Conservation (phyloP, 208 protist species). For the Wallacemonas sp. region DNA sequence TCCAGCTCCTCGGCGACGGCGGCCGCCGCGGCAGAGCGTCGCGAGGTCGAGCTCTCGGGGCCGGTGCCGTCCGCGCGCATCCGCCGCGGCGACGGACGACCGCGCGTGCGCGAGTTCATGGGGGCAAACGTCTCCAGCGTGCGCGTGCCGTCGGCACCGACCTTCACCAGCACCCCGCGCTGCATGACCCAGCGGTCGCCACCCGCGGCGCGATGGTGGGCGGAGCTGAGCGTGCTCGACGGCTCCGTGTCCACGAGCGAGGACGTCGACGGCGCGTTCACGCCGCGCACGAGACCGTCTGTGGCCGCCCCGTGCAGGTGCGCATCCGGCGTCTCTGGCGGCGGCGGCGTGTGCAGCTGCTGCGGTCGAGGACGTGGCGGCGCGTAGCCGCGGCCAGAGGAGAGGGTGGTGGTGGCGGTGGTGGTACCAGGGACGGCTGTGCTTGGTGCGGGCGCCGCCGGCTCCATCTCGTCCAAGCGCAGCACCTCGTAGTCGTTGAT, state of each 20-base stretch:
- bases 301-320: too few relatives aligned
- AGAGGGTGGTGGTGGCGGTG: not conserved
- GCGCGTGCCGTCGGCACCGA: slow-evolving; percentile 28
- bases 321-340: too few relatives aligned
- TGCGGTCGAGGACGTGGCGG: not conserved
- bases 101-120: slow-evolving; percentile 12
- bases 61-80: not conserved
- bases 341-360: not conserved
- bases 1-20: slow-evolving; percentile 37
- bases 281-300: not conserved
- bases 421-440: not conserved
- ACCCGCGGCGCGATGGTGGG: not conserved
- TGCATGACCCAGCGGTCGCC: slow-evolving; percentile 52
- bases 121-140: slow-evolving; percentile 6
- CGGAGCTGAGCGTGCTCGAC: slow-evolving; percentile 15
- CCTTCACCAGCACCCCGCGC: slow-evolving; percentile 43
- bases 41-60: not conserved
- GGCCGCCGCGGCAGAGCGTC: not conserved
- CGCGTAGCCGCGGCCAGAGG: slow-evolving; percentile 5
- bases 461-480: slow-evolving; percentile 8
- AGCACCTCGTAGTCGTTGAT: slow-evolving; percentile 3
- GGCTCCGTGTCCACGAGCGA: slow-evolving; percentile 13
- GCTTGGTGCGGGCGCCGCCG: not conserved
- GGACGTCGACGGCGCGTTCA: slow-evolving; percentile 8
- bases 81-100: not conserved